Conservation (phyloP, 2,329 filamentous ascomycete species). For the Monosporascus sp. region DNA sequence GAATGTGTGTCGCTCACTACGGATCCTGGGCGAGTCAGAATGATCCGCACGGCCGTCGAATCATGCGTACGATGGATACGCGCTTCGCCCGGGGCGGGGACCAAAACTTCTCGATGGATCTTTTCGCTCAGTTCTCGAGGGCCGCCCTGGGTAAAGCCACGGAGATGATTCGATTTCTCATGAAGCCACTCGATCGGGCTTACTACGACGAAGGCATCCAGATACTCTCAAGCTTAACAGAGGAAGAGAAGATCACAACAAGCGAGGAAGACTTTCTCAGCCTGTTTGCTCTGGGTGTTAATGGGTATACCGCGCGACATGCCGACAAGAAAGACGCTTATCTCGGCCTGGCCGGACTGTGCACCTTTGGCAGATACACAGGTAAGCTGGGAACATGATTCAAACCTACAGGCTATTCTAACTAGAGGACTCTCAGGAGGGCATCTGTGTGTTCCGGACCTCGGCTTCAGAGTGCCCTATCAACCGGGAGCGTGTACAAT, state of each 20-base stretch:
- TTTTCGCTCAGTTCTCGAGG: background rate
- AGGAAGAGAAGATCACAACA: background rate
- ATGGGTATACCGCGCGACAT: conserved; percentile 2
- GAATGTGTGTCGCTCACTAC: conserved; percentile 9
- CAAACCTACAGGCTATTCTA: too few species aligned
- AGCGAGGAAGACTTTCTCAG: background rate
- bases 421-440: too few species aligned
- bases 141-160: conserved; percentile 2
- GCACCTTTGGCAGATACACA: conserved; percentile 4
- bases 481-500: too few species aligned
- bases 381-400: background rate
- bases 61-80: background rate
- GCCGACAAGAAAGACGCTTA: conserved; percentile 3
- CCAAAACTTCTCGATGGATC: background rate
- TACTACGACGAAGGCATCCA: conserved; percentile 2
- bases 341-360: conserved; percentile 3
- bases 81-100: background rate
- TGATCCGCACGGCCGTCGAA: background rate
- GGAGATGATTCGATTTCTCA: conserved; percentile 2
- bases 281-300: conserved; percentile 1
- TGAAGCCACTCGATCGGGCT: conserved; percentile 2
- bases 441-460: too few species aligned
- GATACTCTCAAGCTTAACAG: background rate
- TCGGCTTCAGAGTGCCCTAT: too few species aligned
- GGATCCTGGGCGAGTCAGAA: conserved; percentile 6